These are phyloP conservation scores for Flammula alnicola DNA, from an alignment of 1,284 basidiomycete species.

Conservation along the genomic window DNA sequence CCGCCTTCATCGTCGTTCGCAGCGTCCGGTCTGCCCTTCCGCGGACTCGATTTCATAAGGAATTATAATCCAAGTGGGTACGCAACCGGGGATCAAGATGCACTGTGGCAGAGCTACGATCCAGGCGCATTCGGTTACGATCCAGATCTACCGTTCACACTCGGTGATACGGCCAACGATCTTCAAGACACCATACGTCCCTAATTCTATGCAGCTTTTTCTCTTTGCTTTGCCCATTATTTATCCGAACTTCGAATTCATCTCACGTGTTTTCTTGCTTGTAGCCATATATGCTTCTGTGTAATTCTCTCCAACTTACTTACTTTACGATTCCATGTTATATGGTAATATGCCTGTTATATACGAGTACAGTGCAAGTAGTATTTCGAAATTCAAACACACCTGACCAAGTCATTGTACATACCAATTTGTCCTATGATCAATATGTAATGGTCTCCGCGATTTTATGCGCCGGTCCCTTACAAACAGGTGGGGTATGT, in stretches of 20 bases:
- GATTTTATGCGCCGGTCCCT: constrained; percentile 1
- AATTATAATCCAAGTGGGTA: constrained; percentile 61
- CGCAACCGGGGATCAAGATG: constrained; percentile 58
- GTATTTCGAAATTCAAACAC: constrained; percentile 7
- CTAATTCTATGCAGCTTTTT: background rate
- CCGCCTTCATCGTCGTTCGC: constrained; percentile 65
- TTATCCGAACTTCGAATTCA: constrained; percentile 3
- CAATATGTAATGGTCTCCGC: no score
- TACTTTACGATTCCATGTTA: constrained; percentile 11
- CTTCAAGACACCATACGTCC: constrained; percentile 32
- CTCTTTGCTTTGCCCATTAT: constrained; percentile 11
- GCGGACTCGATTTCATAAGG: constrained; percentile 78
- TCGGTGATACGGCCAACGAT: constrained; percentile 45
- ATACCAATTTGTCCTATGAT: no score
- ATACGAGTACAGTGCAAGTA: constrained; percentile 8
- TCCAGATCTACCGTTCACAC: constrained; percentile 72
- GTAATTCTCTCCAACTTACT: constrained; percentile 1
- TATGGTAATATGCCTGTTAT: constrained; percentile 14
- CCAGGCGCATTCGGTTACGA: constrained; percentile 71
- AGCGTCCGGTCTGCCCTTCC: constrained; percentile 75
- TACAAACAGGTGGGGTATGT: background rate
- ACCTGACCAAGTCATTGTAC: constrained; percentile 1
- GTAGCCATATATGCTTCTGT: constrained; percentile 19
- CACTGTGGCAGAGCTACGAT: constrained; percentile 76
- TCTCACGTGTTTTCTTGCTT: constrained; percentile 5